Conservation (phyloP, 2,329 filamentous ascomycete genomes). For the Phaeosphaeria sp. region DNA sequence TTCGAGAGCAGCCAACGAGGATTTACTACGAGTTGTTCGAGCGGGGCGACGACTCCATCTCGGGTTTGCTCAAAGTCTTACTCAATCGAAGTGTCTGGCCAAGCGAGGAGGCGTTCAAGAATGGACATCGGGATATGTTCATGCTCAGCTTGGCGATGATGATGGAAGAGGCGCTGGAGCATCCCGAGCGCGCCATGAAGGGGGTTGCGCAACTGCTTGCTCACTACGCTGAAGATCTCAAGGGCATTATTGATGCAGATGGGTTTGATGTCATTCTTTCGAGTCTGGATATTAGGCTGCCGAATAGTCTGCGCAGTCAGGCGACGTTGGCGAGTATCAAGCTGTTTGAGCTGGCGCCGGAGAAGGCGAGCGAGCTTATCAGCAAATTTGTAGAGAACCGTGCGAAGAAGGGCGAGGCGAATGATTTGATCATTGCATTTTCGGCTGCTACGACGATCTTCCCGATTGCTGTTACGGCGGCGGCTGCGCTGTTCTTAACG, state of each 20-base stretch:
- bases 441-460: constrained; percentile 91
- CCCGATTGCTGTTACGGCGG: constrained; percentile 79
- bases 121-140: constrained; percentile 65
- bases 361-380: constrained; percentile 74
- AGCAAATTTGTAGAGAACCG: constrained; percentile 76
- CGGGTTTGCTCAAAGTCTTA: constrained; percentile 51
- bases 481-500: constrained; percentile 80
- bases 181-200: constrained; percentile 67
- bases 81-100: constrained; percentile 53
- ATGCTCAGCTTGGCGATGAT: constrained; percentile 83
- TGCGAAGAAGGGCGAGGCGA: constrained; percentile 76
- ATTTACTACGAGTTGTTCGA: constrained; percentile 54
- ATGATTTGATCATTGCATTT: constrained; percentile 90
- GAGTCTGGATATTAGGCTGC: constrained; percentile 83
- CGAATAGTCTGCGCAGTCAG: constrained; percentile 76
- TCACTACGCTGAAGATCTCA: constrained; percentile 60
- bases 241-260: constrained; percentile 72
- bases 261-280: constrained; percentile 85
- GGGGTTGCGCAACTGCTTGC: constrained; percentile 66
- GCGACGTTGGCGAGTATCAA: constrained; percentile 83
- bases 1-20: constrained; percentile 49
- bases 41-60: constrained; percentile 55
- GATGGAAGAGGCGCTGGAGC: constrained; percentile 87
- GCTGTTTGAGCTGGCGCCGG: constrained; percentile 78
- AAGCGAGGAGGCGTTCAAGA: constrained; percentile 52